Evolutionary conservation across 306 rosid species (phyloP), one percentile per base, ranked within the genome.

Genomic region (Styphnolobium japonicum): DNA sequence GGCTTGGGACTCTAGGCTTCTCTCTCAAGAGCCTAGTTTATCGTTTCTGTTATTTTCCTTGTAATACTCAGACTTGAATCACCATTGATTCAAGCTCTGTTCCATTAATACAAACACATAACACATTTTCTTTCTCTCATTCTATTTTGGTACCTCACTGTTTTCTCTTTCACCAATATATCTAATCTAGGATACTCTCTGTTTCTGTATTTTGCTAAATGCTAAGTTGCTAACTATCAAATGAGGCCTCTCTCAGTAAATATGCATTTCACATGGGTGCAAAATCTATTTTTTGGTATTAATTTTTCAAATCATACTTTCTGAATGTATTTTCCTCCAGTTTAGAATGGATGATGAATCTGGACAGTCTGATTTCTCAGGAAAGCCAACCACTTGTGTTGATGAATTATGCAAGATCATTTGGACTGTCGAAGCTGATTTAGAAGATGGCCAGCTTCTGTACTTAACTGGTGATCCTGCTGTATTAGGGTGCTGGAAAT

Each of bases 401-500:
- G 89, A 85, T 80, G 87, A 86, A 85, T 75, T 52, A 65, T 88
- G 96, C 88, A 87, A 84, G 71, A 83, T 93, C 48, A 78, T 86
- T 67, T 91, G 97, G 94, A 96, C 87, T 6, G 71, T 91, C 61
- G 97, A 93, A 85, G 91, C 96, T 67, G 96, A 93, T 89, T 77
- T 93, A 83, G 92, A 80, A 80, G 91, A 87, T 53, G 93, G 87
- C 84, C 90, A 96, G 80, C 89, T 86, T 74, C 90, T 96, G 58
- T 96, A 91, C 82, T 18, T 96, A 45, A 91, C 94, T 81, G 98
- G 99, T 67, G 98, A 91, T 68, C 90, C 90, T 84, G 81, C 79
- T 74, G 90, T 78, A 62, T 89, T 96, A 63, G 98, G 99, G 76
- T 86, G 92, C 85, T 96, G 99, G 98, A 89, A 93, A 57, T 96